Evolutionary conservation across 2,329 filamentous ascomycete species (phyloP).

Genomic region (Pyrenophora seminiperda): DNA sequence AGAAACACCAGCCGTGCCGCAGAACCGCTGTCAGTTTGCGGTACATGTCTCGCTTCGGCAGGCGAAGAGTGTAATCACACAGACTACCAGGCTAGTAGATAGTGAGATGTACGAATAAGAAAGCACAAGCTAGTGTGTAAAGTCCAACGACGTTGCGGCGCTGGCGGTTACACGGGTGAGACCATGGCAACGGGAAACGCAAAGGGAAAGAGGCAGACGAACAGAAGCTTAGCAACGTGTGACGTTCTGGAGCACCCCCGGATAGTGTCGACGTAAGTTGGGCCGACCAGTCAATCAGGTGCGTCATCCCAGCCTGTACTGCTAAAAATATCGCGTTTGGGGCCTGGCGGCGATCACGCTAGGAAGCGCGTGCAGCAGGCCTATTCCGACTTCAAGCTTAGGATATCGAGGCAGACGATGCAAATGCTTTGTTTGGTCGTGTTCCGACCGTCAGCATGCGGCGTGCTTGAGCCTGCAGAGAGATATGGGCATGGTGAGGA

Average conservation of each 20-base stretch:
- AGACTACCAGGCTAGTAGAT: slow-evolving; percentile 10
- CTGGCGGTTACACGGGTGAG: slow-evolving; percentile 42
- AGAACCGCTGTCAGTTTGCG: slow-evolving; percentile 13
- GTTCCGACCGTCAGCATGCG: neutral
- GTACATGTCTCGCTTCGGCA: slow-evolving; percentile 16
- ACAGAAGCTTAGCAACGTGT: slow-evolving; percentile 22
- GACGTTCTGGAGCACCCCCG: slow-evolving; percentile 22
- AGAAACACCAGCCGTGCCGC: slow-evolving; percentile 25
- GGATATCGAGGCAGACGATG: slow-evolving; percentile 2
- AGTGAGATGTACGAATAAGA: slow-evolving; percentile 18
- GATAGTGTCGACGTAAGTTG: slow-evolving; percentile 13
- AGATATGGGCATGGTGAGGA: neutral
- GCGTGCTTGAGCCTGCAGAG: slow-evolving; percentile 1
- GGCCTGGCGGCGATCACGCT: slow-evolving; percentile 19
- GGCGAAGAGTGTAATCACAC: slow-evolving; percentile 10
- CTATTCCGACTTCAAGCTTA: slow-evolving; percentile 26
- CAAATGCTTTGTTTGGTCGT: slow-evolving; percentile 2
- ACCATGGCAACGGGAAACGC: slow-evolving; percentile 21
- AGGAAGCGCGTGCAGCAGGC: slow-evolving; percentile 18
- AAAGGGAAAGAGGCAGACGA: slow-evolving; percentile 8
- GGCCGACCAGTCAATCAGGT: slow-evolving; percentile 15
- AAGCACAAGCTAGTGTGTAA: slow-evolving; percentile 9
- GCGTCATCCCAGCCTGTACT: slow-evolving; percentile 20
- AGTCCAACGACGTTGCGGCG: slow-evolving; percentile 17
- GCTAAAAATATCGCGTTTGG: slow-evolving; percentile 28